phyloP scores from a whole-genome alignment of 441 rosid species.

The Viola pubescens region DNA sequence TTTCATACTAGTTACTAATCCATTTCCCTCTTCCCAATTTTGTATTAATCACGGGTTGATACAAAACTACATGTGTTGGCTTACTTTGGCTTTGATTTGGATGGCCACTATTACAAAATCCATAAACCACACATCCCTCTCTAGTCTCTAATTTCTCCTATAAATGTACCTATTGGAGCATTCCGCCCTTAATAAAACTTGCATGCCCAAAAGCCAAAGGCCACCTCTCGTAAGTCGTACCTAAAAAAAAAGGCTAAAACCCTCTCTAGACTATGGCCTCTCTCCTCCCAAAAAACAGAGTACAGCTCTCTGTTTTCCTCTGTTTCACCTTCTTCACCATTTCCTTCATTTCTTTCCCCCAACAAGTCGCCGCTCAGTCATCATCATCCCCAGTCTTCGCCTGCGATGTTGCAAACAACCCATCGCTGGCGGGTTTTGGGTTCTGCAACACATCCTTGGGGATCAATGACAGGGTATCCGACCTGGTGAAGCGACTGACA shows the following conservation, averaged over 20 bases:
- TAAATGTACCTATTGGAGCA: too few relatives aligned
- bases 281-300: constrained; percentile 26
- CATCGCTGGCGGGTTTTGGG: constrained; percentile 37
- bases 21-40: background rate
- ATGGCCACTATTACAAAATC: background rate
- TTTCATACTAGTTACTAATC: too few relatives aligned
- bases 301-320: constrained; percentile 34
- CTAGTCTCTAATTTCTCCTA: too few relatives aligned
- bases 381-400: constrained; percentile 65
- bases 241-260: too few relatives aligned
- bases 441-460: constrained; percentile 47
- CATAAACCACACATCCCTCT: background rate
- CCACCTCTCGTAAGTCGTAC: too few relatives aligned
- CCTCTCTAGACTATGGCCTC: constrained; percentile 24
- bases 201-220: too few relatives aligned
- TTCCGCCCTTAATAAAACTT: too few relatives aligned
- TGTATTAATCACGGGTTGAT: constrained; percentile 41
- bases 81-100: background rate
- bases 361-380: constrained; percentile 33
- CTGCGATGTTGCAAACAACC: constrained; percentile 45
- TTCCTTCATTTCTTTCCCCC: background rate
- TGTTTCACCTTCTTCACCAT: constrained; percentile 7
- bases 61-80: constrained; percentile 27
- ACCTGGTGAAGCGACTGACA: constrained; percentile 59
- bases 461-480: constrained; percentile 43